phyloP scores from a whole-genome alignment of 768 basidiomycete genomes.

The Gymnopilus junonius region DNA sequence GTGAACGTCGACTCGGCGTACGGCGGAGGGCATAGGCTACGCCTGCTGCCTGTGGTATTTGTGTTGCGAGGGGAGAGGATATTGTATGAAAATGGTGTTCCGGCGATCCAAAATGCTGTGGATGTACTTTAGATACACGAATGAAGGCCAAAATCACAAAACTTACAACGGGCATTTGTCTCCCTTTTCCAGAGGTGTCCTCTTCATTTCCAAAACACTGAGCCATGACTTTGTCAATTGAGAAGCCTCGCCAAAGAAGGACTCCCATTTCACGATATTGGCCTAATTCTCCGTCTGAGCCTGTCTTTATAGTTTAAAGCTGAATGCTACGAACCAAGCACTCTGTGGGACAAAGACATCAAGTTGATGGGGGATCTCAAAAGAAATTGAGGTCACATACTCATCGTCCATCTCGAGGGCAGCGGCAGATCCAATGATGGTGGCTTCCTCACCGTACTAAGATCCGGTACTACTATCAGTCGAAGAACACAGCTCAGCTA shows the following conservation, averaged over 20 bases:
- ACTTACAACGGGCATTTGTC: constrained; percentile 92
- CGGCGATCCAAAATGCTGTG: constrained; percentile 83
- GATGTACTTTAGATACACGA: constrained; percentile 12
- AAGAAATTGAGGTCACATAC: constrained; percentile 45
- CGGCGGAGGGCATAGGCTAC: constrained; percentile 89
- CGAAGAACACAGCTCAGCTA: neutral
- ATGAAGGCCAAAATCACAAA: neutral
- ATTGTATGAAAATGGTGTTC: constrained; percentile 92
- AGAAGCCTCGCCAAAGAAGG: constrained; percentile 85
- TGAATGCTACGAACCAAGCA: constrained; percentile 58
- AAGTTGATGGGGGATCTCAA: neutral
- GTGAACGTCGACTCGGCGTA: constrained; percentile 65
- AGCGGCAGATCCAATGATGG: constrained; percentile 88
- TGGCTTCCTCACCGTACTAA: constrained; percentile 90
- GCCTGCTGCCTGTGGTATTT: constrained; percentile 94
- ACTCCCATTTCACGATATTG: constrained; percentile 96
- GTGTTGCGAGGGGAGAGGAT: constrained; percentile 91
- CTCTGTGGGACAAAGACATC: constrained; percentile 43
- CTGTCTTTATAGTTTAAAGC: neutral
- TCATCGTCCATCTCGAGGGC: constrained; percentile 84
- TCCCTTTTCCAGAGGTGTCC: constrained; percentile 80
- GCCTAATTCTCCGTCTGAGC: constrained; percentile 42
- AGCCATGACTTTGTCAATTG: constrained; percentile 80
- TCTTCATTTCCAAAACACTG: constrained; percentile 91
- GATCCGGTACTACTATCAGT: constrained; percentile 4